Base-by-base conservation (phyloP, 305 asterid species). In the Fraxinus angustifolia region DNA sequence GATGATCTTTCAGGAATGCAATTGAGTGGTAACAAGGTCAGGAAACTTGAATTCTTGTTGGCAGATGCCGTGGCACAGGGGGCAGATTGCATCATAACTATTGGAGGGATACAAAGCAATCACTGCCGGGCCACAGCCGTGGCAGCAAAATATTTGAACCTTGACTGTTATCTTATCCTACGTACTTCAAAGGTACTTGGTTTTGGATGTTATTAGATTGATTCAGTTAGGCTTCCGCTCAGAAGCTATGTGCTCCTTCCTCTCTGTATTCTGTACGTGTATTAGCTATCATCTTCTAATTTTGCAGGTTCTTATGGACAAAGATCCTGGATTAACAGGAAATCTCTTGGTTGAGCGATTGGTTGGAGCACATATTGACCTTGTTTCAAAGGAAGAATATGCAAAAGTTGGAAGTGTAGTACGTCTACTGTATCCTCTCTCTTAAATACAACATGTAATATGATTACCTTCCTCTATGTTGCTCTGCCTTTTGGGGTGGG, bases 1-100 rank as follows among this genome's bases (percentile, higher is more conserved):
- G 99, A 95, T 86, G 98, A 93, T 90, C 92, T 95, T 78, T 91
- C 99, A 58, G 99, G 99, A 73, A 91, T 93, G 99, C 97, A 95
- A 86, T 81, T 95, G 84, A 95, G 99, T 86, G 99, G 99, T 82
- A 95, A 95, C 92, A 95, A 95, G 93, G 94, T 93, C 76, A 86
- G 99, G 86, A 95, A 95, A 85, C 98, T 95, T 21, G 99, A 95
- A 83, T 95, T 95, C 92, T 90, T 95, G 90, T 79, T 95, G 87
- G 98, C 97, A 26, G 98, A 94, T 85, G 99, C 98, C 1, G 93
- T 95, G 86, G 90, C 90, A 34, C 84, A 89, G 81, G 98, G 97
- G 68, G 97, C 97, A 67, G 99, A 94, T 79, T 93, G 98, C 78
- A 82, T 95, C 79, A 82, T 94, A 65, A 95, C 99, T 38, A 89